phyloP scores from a whole-genome alignment of 352 stramenopile species.

The Phytophthora citrophthora region DNA sequence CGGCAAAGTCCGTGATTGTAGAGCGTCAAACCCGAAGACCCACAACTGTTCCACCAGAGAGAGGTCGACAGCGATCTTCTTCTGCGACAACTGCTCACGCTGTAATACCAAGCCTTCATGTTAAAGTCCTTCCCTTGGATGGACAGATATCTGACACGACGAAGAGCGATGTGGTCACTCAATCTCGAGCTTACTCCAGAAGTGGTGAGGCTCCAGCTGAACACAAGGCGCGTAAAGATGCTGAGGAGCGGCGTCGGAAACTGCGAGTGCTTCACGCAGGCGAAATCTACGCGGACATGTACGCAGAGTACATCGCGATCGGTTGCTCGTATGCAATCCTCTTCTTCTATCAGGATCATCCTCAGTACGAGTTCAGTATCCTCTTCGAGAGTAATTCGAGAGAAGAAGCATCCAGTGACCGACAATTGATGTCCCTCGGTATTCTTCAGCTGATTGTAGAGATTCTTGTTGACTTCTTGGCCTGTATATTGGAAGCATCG shows the following conservation, averaged over 20 bases:
- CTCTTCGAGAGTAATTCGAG: not conserved
- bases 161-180: conserved; percentile 7
- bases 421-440: conserved; percentile 1
- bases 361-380: conserved; percentile 27
- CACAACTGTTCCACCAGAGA: not conserved
- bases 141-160: not conserved
- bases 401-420: not conserved
- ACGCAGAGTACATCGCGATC: conserved; percentile 54
- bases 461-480: conserved; percentile 30
- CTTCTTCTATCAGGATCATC: conserved; percentile 38
- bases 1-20: conserved; percentile 27
- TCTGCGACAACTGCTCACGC: too few relatives aligned
- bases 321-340: conserved; percentile 44
- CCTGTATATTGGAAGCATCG: conserved; percentile 25
- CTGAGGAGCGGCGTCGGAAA: conserved; percentile 11
- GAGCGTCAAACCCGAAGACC: conserved; percentile 4
- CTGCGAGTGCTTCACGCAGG: conserved; percentile 21
- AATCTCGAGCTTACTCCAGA: conserved; percentile 1
- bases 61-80: not conserved
- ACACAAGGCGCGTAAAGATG: conserved; percentile 6
- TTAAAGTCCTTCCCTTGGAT: too few relatives aligned
- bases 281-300: conserved; percentile 50
- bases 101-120: too few relatives aligned
- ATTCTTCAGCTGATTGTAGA: conserved; percentile 24
- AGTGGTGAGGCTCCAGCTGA: conserved; percentile 4